phyloP scores from a whole-genome alignment of 305 asterid species.

The Fraxinus greggii region DNA sequence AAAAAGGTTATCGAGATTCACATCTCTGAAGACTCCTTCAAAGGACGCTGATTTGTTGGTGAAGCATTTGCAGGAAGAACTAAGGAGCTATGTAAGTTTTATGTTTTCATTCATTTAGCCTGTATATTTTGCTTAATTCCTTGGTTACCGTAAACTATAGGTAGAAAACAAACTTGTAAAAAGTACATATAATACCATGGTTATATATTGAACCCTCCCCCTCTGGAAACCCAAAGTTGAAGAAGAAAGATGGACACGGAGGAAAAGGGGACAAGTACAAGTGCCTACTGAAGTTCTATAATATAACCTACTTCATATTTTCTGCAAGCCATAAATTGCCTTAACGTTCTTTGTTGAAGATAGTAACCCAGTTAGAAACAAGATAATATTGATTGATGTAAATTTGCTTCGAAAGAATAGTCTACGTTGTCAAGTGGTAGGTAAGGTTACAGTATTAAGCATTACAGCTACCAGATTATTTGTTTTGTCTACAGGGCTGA shows the following conservation, averaged over 20 bases:
- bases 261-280: constrained; percentile 15
- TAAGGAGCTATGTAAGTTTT: constrained; percentile 76
- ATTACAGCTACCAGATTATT: not conserved
- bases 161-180: constrained; percentile 17
- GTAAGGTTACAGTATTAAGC: constrained; percentile 17
- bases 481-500: not conserved
- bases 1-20: constrained; percentile 46
- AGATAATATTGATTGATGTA: constrained; percentile 9
- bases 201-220: not conserved
- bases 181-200: not conserved
- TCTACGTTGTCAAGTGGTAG: constrained; percentile 13
- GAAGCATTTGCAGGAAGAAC: constrained; percentile 88
- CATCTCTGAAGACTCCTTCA: constrained; percentile 53
- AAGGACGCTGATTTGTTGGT: constrained; percentile 60
- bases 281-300: not conserved
- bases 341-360: constrained; percentile 9
- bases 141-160: constrained; percentile 5
- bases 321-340: not conserved
- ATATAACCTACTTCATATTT: constrained; percentile 5
- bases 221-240: not conserved
- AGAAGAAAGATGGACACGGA: constrained; percentile 5
- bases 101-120: constrained; percentile 4
- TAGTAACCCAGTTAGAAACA: constrained; percentile 8
- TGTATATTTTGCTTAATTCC: constrained; percentile 15
- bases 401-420: constrained; percentile 14